Percentiles rank a stretch among this genome's conserved stretches.
These are phyloP conservation scores for Bipolaris cookei DNA, from an alignment of 2,329 filamentous ascomycete species.

Conservation along the genomic window DNA sequence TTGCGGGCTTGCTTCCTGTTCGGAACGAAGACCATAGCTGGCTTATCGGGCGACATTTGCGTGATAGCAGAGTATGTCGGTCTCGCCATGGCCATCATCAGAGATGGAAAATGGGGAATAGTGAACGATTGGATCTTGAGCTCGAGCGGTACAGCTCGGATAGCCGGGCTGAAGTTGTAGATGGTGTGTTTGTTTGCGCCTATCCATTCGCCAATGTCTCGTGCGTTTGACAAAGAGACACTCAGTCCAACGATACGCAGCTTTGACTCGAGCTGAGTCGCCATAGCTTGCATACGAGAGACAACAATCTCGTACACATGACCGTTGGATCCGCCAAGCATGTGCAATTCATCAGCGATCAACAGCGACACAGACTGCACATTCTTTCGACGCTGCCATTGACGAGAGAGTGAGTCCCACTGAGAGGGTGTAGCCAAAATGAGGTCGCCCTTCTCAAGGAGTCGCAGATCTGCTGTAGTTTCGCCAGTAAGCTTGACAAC, in stretches of 20 bases:
- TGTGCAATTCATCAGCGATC: slow-evolving; percentile 93
- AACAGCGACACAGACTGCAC: slow-evolving; percentile 89
- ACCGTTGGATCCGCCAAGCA: slow-evolving; percentile 84
- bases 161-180: slow-evolving; percentile 96
- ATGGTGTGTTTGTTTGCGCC: slow-evolving; percentile 97
- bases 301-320: slow-evolving; percentile 96
- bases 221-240: slow-evolving; percentile 89
- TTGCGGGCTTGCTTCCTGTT: slow-evolving; percentile 90
- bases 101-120: slow-evolving; percentile 94
- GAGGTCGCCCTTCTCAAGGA: slow-evolving; percentile 85
- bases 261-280: slow-evolving; percentile 81
- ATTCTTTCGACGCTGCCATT: slow-evolving; percentile 97
- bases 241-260: slow-evolving; percentile 89
- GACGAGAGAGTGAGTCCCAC: slow-evolving; percentile 94
- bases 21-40: slow-evolving; percentile 89
- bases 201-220: slow-evolving; percentile 96
- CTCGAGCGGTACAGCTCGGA: slow-evolving; percentile 86
- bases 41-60: slow-evolving; percentile 86
- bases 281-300: slow-evolving; percentile 97
- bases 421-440: slow-evolving; percentile 91
- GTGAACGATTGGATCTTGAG: slow-evolving; percentile 94
- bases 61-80: slow-evolving; percentile 89
- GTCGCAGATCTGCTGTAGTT: slow-evolving; percentile 85
- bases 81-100: slow-evolving; percentile 98
- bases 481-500: slow-evolving; percentile 95